phyloP scores from a whole-genome alignment of 768 basidiomycete genomes.

The Serendipita sp. region DNA sequence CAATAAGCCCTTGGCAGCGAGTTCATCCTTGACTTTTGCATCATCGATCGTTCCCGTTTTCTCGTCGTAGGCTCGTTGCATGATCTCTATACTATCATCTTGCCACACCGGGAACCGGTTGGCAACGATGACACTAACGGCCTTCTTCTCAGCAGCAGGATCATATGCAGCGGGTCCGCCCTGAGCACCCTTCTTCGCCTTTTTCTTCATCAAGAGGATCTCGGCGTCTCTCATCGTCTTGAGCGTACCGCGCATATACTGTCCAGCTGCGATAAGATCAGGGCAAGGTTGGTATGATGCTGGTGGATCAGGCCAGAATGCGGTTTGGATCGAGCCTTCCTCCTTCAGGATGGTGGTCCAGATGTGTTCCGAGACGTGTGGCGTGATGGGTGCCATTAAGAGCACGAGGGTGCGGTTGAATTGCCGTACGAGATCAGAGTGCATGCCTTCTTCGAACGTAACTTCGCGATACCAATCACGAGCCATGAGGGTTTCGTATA shows the following conservation, averaged over 20 bases:
- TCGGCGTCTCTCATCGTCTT: conserved; percentile 88
- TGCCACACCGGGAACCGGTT: conserved; percentile 91
- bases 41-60: conserved; percentile 62
- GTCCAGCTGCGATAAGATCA: conserved; percentile 28
- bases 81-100: conserved; percentile 56
- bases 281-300: neutral
- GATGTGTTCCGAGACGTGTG: conserved; percentile 88
- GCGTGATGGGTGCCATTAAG: conserved; percentile 72
- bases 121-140: conserved; percentile 80
- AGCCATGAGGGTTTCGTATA: conserved; percentile 83
- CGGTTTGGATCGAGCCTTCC: conserved; percentile 61
- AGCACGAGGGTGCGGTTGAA: conserved; percentile 77
- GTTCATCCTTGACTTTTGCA: conserved; percentile 47
- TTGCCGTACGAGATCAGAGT: conserved; percentile 66
- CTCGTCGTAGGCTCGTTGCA: conserved; percentile 50
- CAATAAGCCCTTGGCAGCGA: conserved; percentile 61
- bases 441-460: conserved; percentile 75
- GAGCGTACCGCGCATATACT: conserved; percentile 81
- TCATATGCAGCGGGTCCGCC: conserved; percentile 44
- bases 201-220: conserved; percentile 56
- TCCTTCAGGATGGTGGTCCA: conserved; percentile 64
- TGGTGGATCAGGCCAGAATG: conserved; percentile 60
- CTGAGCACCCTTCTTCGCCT: conserved; percentile 48
- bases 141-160: conserved; percentile 62
- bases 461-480: conserved; percentile 97